These are phyloP conservation scores for Aspergillus kassunensis DNA, from an alignment of 495 filamentous ascomycete species.

Conservation along the genomic window DNA sequence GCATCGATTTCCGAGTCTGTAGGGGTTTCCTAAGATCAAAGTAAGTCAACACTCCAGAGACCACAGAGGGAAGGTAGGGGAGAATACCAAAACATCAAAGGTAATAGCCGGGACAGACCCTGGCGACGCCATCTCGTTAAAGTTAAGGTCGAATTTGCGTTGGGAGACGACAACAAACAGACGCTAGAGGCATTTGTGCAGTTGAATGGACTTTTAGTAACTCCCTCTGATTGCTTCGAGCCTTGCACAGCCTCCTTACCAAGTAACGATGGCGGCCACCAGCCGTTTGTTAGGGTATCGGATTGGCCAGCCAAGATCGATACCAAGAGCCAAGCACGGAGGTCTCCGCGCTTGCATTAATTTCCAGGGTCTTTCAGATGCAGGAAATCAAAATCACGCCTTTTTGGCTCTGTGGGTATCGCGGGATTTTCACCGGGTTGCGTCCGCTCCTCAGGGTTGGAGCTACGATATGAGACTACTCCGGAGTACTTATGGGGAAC, in stretches of 20 bases:
- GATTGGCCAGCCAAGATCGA: slow-evolving; percentile 9
- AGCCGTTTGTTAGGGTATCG: not conserved
- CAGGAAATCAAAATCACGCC: not conserved
- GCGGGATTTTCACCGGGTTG: not conserved
- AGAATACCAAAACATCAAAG: slow-evolving; percentile 13
- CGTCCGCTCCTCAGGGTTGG: not conserved
- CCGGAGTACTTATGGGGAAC: not conserved
- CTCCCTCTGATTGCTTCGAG: not conserved
- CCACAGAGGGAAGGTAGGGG: not conserved
- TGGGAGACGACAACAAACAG: too few species aligned
- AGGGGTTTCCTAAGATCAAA: not conserved
- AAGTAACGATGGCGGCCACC: not conserved
- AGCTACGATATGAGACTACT: not conserved
- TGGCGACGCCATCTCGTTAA: not conserved
- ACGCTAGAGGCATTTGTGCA: not conserved
- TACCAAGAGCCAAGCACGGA: not conserved
- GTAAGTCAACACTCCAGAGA: not conserved
- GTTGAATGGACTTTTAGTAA: not conserved
- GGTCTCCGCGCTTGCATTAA: slow-evolving; percentile 1
- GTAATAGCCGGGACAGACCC: slow-evolving; percentile 13
- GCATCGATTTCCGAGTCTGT: slow-evolving; percentile 4
- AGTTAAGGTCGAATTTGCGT: too few species aligned
- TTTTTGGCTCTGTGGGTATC: not conserved
- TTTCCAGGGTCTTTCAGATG: not conserved
- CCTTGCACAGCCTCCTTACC: slow-evolving; percentile 1